Percentiles rank a stretch among this genome's conserved stretches.
Evolutionary conservation across 306 rosid species (phyloP).

Genomic region (Ochetophila trinervis): DNA sequence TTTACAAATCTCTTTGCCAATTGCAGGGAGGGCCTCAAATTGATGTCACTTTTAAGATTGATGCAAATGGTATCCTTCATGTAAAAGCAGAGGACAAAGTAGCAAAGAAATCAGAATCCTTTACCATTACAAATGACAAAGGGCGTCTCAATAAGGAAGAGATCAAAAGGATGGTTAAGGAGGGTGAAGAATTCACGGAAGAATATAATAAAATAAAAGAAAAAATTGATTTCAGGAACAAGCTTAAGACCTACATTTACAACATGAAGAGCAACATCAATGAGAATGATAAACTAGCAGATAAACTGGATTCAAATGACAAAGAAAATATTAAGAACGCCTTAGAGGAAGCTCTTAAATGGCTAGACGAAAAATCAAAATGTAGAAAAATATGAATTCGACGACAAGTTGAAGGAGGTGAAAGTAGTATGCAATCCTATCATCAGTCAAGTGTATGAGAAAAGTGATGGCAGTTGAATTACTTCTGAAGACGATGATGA

Average conservation of each 20-base stretch:
- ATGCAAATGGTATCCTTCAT: conserved; percentile 1
- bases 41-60: conserved; percentile 6
- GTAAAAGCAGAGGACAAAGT: conserved; percentile 14
- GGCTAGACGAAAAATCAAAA: conserved; percentile 42
- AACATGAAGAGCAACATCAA: conserved; percentile 15
- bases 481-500: conserved; percentile 25
- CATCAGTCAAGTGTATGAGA: conserved; percentile 33
- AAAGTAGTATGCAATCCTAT: conserved; percentile 38
- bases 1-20: conserved; percentile 2
- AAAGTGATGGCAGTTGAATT: conserved; percentile 27
- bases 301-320: conserved; percentile 46
- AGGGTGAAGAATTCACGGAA: background rate
- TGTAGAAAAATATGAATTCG: conserved; percentile 38
- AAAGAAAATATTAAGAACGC: conserved; percentile 40
- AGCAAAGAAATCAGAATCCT: background rate
- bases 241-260: background rate
- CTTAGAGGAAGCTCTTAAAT: conserved; percentile 38
- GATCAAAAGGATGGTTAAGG: conserved; percentile 8
- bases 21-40: conserved; percentile 9
- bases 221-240: background rate
- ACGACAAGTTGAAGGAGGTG: conserved; percentile 42
- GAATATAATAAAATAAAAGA: background rate
- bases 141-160: conserved; percentile 14
- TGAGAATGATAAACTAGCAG: conserved; percentile 42
- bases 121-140: background rate